These are phyloP conservation scores for Mortierella claussenii DNA, from an alignment of 192 early-diverging fungal species.

Conservation along the genomic window DNA sequence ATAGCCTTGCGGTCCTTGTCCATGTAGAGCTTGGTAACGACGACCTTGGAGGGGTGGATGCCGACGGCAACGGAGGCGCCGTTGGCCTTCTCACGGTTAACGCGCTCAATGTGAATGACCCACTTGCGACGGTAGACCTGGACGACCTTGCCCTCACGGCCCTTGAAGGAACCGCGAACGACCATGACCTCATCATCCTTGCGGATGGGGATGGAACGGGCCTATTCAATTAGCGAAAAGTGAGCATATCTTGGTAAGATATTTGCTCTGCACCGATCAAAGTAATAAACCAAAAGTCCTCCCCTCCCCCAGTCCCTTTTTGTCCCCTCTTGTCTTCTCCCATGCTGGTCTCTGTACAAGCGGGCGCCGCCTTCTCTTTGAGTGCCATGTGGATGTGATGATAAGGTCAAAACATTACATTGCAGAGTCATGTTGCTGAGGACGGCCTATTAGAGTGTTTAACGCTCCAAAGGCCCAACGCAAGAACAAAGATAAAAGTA, in stretches of 20 bases:
- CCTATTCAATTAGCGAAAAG: constrained; percentile 57
- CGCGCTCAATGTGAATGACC: constrained; percentile 98
- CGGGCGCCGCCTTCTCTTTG: no score
- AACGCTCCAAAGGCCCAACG: constrained; percentile 23
- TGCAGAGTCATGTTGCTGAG: constrained; percentile 51
- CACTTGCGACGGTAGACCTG: constrained; percentile 99
- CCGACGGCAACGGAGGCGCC: constrained; percentile 91
- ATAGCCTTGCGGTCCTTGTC: constrained; percentile 96
- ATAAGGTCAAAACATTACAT: constrained; percentile 43
- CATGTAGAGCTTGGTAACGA: constrained; percentile 94
- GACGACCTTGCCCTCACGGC: constrained; percentile 95
- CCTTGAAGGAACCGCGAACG: constrained; percentile 96
- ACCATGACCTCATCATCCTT: constrained; percentile 98
- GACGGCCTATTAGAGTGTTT: constrained; percentile 34
- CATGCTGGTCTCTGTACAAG: no score
- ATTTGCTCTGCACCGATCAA: no score
- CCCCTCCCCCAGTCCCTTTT: constrained; percentile 1
- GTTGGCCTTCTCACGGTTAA: constrained; percentile 98
- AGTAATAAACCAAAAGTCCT: neutral
- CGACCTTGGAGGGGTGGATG: constrained; percentile 99
- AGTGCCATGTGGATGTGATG: no score
- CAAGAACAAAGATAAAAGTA: constrained; percentile 5
- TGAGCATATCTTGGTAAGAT: constrained; percentile 19
- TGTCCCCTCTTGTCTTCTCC: no score
- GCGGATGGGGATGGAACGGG: constrained; percentile 95